These are phyloP conservation scores for Cenococcum geophilum DNA, from an alignment of 495 filamentous ascomycete genomes.

Conservation along the genomic window DNA sequence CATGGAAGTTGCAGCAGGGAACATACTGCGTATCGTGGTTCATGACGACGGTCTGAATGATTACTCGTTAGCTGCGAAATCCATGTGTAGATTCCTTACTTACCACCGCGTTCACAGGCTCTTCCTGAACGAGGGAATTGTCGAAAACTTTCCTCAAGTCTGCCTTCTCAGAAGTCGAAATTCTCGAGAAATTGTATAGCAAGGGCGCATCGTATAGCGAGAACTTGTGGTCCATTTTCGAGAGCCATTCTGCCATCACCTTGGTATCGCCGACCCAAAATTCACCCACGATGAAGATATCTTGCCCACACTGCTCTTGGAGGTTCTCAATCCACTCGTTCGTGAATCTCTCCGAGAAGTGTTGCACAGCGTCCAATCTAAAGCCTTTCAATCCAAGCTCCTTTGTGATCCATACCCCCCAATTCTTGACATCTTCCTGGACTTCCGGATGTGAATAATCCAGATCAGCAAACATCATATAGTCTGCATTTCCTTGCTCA, in stretches of 20 bases:
- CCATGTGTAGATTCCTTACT: slow-evolving; percentile 46
- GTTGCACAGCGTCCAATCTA: slow-evolving; percentile 68
- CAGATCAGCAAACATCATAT: slow-evolving; percentile 55
- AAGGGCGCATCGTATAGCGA: slow-evolving; percentile 64
- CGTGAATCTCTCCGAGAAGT: slow-evolving; percentile 61
- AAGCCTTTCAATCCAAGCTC: slow-evolving; percentile 58
- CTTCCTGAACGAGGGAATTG: slow-evolving; percentile 50
- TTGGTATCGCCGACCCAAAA: slow-evolving; percentile 60
- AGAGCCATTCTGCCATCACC: slow-evolving; percentile 52
- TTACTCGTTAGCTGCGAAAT: neutral
- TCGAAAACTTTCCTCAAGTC: slow-evolving; percentile 60
- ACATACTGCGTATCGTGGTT: slow-evolving; percentile 39
- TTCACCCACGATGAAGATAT: slow-evolving; percentile 67
- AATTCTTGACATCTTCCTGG: slow-evolving; percentile 50
- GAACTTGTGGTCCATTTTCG: slow-evolving; percentile 52
- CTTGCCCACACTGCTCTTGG: slow-evolving; percentile 43
- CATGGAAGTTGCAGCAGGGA: neutral
- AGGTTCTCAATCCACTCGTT: slow-evolving; percentile 53
- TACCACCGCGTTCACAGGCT: slow-evolving; percentile 59
- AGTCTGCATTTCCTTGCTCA: slow-evolving; percentile 69
- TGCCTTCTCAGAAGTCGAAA: slow-evolving; percentile 46
- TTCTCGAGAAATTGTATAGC: slow-evolving; percentile 55
- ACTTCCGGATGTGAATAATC: slow-evolving; percentile 64
- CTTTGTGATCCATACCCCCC: slow-evolving; percentile 55
- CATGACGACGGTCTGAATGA: slow-evolving; percentile 34